These are phyloP conservation scores for Gossypium trilobum DNA, from an alignment of 441 rosid genomes.

Conservation along the genomic window DNA sequence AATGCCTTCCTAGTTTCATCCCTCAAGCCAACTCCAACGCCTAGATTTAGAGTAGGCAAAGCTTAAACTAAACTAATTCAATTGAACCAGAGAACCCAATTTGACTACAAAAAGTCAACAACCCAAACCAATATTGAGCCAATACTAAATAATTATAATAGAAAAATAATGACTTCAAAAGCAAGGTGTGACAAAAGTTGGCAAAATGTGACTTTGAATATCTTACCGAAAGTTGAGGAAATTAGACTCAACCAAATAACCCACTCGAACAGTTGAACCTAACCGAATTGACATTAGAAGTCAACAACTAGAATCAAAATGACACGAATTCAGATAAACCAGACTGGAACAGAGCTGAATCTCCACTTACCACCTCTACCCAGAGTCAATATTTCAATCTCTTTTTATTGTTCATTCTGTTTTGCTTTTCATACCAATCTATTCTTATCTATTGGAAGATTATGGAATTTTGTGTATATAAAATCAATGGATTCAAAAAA, in stretches of 20 bases:
- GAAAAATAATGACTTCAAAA: not conserved
- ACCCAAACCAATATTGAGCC: not conserved
- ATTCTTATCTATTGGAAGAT: not conserved
- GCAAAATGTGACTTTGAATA: not conserved
- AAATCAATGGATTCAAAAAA: not conserved
- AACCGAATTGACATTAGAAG: not conserved
- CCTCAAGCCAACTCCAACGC: not conserved
- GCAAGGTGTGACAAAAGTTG: not conserved
- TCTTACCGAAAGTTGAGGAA: not conserved
- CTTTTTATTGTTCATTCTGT: not conserved
- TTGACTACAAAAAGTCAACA: not conserved
- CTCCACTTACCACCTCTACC: not conserved
- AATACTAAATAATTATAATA: not conserved
- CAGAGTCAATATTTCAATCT: not conserved
- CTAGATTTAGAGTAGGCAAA: not conserved
- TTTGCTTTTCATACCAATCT: not conserved
- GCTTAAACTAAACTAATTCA: not conserved
- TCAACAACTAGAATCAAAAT: not conserved
- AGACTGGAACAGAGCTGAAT: not conserved
- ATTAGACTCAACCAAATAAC: not conserved
- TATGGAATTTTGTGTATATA: not conserved
- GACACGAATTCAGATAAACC: not conserved
- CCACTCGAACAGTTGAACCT: not conserved
- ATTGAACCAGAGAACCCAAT: not conserved
- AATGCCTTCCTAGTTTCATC: not conserved